Base-by-base conservation (phyloP, 345 rosid genomes). In the Gossypium turneri region DNA sequence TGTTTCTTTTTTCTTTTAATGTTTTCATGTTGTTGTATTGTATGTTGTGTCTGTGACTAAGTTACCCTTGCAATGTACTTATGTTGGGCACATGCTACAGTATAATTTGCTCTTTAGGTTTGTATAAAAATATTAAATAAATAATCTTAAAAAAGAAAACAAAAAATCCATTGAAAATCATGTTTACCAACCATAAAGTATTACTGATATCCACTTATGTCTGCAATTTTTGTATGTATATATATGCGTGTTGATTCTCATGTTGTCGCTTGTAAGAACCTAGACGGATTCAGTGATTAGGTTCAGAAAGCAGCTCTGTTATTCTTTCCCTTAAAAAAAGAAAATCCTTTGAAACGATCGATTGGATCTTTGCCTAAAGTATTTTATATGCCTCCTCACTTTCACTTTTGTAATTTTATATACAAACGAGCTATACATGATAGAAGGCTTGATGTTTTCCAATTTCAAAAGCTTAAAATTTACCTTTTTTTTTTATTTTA, bases 31-130 rank as follows among this genome's bases (percentile, higher is more conserved):
- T 51, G 24, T 65, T 41, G 47, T 63, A 34, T 62, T 3, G 48
- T 67, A 48, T 67, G 34, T 67, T 48, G 58, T 67, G 20, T 15
- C 41, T 8, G 20, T 67, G 72, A 67, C 57, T 48, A 24, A 68
- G 15, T n/a, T 48, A 51, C 29, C 20, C 5, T 48, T 34, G 58
- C 57, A 50, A 16, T 69, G 59, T 69, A 50, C 59, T 69, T 64
- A 64, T 38, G 13, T 41, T 16, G 27, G 34, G 8, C 48, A 47
- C 17, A 67, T 68, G 22, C 41, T 50, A 24, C 53, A 45, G 11
- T 44, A 12, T 67, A 7, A 13, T 44, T 67, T 67, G 55, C 38
- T 47, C 15, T 66, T 19, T n/a, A 12, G 50, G 15, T 63, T 41
- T 45, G 71, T 45, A 47, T 12, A 66, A 44, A 34, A 20, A 67